These are phyloP conservation scores for Ramaria sp. DNA, from an alignment of 768 basidiomycete species.

Conservation along the genomic window DNA sequence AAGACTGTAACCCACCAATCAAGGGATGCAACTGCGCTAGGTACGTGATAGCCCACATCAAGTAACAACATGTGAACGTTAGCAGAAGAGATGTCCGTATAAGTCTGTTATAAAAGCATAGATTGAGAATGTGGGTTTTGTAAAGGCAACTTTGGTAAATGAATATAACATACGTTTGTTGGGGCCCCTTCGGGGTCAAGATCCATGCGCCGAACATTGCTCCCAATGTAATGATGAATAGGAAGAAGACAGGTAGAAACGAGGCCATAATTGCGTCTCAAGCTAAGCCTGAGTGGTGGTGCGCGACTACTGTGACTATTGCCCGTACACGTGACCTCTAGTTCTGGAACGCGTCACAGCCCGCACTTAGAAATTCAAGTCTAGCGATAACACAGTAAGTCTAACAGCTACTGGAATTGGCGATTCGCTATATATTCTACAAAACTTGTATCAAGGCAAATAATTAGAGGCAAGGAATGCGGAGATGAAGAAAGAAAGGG, in stretches of 20 bases:
- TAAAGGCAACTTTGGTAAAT: neutral
- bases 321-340: neutral
- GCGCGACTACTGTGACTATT: no score
- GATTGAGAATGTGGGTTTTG: neutral
- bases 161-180: slow-evolving; percentile 77
- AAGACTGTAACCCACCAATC: slow-evolving; percentile 46
- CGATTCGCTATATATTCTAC: neutral
- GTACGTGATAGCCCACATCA: slow-evolving; percentile 98
- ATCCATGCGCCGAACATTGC: slow-evolving; percentile 57
- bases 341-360: no score
- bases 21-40: slow-evolving; percentile 89
- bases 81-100: slow-evolving; percentile 75
- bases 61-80: slow-evolving; percentile 72
- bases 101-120: slow-evolving; percentile 38
- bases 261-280: slow-evolving; percentile 42
- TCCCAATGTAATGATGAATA: slow-evolving; percentile 52
- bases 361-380: no score
- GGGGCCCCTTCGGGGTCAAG: slow-evolving; percentile 73
- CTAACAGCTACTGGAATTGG: no score
- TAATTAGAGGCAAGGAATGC: no score
- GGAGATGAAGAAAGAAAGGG: no score
- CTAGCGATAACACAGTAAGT: no score
- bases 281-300: neutral
- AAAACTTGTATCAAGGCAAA: neutral
- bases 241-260: slow-evolving; percentile 54